Percentiles rank a stretch among this genome's conserved stretches.
Conservation (phyloP, 139 green algal species). For the Haematococcus lacustris region DNA sequence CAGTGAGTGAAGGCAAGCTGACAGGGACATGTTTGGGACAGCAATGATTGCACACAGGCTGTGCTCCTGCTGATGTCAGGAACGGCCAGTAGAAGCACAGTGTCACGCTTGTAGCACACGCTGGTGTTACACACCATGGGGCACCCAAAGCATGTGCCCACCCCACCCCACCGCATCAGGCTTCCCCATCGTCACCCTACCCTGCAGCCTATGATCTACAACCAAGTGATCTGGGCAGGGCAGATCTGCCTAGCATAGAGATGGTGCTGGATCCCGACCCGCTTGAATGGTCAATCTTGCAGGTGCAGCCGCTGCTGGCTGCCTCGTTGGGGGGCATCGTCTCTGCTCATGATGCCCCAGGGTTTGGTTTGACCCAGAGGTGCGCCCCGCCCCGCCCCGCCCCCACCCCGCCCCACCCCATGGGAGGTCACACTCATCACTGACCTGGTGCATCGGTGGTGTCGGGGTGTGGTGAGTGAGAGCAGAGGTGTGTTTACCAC, state of each 20-base stretch:
- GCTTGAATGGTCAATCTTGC: conserved; percentile 40
- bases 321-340: conserved; percentile 40
- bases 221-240: too few species aligned
- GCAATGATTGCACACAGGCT: too few species aligned
- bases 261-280: not conserved
- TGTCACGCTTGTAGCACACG: not conserved
- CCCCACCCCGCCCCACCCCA: too few species aligned
- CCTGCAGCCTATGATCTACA: not conserved
- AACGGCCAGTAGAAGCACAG: conserved; percentile 28
- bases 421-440: too few species aligned
- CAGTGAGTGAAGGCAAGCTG: too few species aligned
- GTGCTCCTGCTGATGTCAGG: too few species aligned
- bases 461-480: not conserved
- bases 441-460: too few species aligned
- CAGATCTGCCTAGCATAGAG: not conserved
- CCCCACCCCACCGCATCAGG: not conserved
- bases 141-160: not conserved
- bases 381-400: conserved; percentile 39
- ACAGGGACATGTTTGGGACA: too few species aligned
- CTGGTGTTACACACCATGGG: not conserved
- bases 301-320: conserved; percentile 44
- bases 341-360: conserved; percentile 76
- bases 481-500: not conserved
- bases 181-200: too few species aligned
- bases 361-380: conserved; percentile 76